Evolutionary conservation across 2,329 filamentous ascomycete species (phyloP).

Genomic region (Cordyceps cateniannulata): DNA sequence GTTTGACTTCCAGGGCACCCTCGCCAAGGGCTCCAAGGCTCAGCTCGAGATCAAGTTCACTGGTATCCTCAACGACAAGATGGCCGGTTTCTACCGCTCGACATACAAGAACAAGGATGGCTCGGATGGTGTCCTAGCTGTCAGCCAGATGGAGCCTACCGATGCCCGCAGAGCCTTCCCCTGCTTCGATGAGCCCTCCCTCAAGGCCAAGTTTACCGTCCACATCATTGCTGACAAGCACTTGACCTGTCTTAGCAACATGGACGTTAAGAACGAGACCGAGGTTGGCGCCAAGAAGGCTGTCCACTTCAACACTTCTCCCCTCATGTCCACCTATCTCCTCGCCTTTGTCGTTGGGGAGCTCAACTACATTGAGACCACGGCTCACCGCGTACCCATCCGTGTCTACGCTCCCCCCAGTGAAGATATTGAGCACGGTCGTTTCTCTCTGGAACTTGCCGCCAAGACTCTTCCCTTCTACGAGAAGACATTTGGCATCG

Average conservation of each 20-base stretch:
- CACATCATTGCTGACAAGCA: constrained; percentile 87
- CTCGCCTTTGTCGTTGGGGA: constrained; percentile 91
- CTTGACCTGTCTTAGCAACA: constrained; percentile 90
- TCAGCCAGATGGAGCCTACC: constrained; percentile 93
- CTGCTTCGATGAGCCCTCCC: constrained; percentile 90
- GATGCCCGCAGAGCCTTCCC: constrained; percentile 90
- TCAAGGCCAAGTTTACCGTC: constrained; percentile 89
- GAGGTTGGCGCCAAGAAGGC: constrained; percentile 69
- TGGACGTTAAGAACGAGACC: constrained; percentile 81
- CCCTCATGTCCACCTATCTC: constrained; percentile 93
- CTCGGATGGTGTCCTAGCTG: constrained; percentile 73
- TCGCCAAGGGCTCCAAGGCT: constrained; percentile 71
- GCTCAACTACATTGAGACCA: constrained; percentile 88
- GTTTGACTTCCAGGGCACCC: constrained; percentile 66
- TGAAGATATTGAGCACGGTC: constrained; percentile 82
- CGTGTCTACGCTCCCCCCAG: constrained; percentile 91
- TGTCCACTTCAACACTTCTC: constrained; percentile 87
- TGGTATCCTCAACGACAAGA: constrained; percentile 81
- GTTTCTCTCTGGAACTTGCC: constrained; percentile 83
- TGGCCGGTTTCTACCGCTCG: constrained; percentile 96
- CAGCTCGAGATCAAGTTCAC: constrained; percentile 57
- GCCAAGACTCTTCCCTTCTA: constrained; percentile 90
- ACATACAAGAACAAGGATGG: constrained; percentile 83
- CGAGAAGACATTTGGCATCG: constrained; percentile 84
- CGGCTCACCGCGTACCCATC: constrained; percentile 83